phyloP scores from a whole-genome alignment of 805 yeast genomes.

The Spathaspora arborariae region DNA sequence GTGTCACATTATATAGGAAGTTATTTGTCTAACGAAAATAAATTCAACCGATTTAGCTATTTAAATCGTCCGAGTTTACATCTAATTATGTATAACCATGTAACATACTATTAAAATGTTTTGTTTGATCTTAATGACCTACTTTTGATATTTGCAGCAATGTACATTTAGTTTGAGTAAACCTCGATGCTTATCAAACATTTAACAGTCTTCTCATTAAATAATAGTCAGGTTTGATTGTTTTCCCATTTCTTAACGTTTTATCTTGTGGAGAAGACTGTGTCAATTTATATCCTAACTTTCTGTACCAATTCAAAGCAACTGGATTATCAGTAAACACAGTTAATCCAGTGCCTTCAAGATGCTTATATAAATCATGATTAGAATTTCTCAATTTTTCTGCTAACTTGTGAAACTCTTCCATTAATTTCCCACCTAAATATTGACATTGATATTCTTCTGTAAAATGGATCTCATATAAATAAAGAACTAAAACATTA shows the following conservation, averaged over 20 bases:
- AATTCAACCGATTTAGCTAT: too few relatives aligned
- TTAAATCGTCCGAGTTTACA: too few relatives aligned
- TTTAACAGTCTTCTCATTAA: conserved; percentile 3
- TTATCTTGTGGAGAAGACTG: conserved; percentile 44
- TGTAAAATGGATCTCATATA: conserved; percentile 54
- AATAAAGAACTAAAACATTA: conserved; percentile 37
- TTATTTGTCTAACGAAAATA: too few relatives aligned
- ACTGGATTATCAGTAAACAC: conserved; percentile 45
- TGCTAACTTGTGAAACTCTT: conserved; percentile 30
- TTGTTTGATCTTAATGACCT: too few relatives aligned
- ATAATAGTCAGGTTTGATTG: conserved; percentile 41
- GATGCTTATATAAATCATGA: conserved; percentile 2
- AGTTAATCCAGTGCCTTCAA: conserved; percentile 39
- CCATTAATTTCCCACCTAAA: conserved; percentile 40
- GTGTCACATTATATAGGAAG: too few relatives aligned
- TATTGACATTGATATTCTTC: conserved; percentile 28
- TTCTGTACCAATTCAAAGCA: conserved; percentile 43
- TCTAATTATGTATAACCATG: too few relatives aligned
- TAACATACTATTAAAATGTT: too few relatives aligned
- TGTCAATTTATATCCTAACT: conserved; percentile 35
- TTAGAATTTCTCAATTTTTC: conserved; percentile 5
- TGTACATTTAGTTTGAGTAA: too few relatives aligned
- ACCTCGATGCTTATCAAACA: too few relatives aligned
- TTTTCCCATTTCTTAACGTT: conserved; percentile 34
- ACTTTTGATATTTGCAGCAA: too few relatives aligned